phyloP scores from a whole-genome alignment of 768 basidiomycete species.

The Ephemerocybe angulata region DNA sequence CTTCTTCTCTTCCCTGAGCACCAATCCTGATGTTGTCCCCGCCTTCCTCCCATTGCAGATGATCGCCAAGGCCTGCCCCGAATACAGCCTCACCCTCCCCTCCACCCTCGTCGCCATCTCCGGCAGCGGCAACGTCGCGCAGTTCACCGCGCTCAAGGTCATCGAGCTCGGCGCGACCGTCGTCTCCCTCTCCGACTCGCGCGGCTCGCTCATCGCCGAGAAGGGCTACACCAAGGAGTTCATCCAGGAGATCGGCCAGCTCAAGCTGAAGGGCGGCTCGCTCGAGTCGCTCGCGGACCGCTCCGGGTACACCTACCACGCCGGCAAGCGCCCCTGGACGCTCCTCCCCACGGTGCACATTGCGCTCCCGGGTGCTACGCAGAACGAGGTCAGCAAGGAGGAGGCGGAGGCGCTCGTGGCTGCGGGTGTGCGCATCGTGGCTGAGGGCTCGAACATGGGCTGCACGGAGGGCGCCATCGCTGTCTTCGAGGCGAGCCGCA shows the following conservation, averaged over 20 bases:
- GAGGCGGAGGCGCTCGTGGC: constrained; percentile 69
- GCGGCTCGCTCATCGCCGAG: constrained; percentile 59
- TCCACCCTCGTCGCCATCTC: constrained; percentile 53
- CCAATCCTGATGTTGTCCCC: not conserved
- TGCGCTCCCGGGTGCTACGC: constrained; percentile 67
- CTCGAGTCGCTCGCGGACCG: constrained; percentile 36
- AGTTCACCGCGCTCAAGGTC: constrained; percentile 72
- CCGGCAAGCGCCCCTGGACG: constrained; percentile 64
- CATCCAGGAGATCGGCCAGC: constrained; percentile 45
- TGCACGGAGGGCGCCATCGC: constrained; percentile 71
- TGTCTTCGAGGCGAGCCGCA: constrained; percentile 63
- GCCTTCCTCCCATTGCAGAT: constrained; percentile 26
- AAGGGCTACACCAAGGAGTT: constrained; percentile 57
- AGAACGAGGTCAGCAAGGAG: constrained; percentile 65
- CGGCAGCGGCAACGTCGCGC: constrained; percentile 73
- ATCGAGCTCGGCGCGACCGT: constrained; percentile 73
- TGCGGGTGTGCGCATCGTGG: constrained; percentile 67
- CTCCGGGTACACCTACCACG: constrained; percentile 46
- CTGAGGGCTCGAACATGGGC: constrained; percentile 79
- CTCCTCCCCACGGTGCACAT: constrained; percentile 60
- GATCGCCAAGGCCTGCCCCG: constrained; percentile 55
- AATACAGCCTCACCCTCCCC: constrained; percentile 46
- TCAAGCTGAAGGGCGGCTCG: constrained; percentile 53
- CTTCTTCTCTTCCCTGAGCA: not conserved
- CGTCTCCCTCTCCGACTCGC: constrained; percentile 71